Evolutionary conservation across 495 filamentous ascomycete genomes (phyloP).

Genomic region (Xylaria flabelliformis): DNA sequence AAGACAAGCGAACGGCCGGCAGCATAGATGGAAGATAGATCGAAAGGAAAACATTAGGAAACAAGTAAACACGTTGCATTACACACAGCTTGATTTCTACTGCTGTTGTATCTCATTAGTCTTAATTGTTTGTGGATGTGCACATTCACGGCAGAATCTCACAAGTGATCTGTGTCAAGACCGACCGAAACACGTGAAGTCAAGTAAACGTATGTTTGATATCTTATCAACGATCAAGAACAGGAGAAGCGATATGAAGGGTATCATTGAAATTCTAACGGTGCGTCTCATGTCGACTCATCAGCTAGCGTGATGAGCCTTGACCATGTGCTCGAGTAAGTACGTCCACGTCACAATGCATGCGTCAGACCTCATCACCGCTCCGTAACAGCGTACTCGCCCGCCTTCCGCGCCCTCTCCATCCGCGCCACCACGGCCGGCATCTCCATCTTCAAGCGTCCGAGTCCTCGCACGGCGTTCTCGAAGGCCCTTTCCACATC

Average conservation of each 20-base stretch:
- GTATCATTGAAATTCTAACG: slow-evolving; percentile 19
- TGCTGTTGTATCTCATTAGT: too few species aligned
- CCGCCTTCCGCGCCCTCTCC: slow-evolving; percentile 76
- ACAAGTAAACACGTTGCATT: slow-evolving; percentile 23
- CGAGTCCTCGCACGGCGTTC: slow-evolving; percentile 59
- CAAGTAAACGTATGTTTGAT: neutral
- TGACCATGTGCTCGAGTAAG: neutral
- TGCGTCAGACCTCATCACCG: slow-evolving; percentile 34
- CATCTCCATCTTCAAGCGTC: slow-evolving; percentile 63
- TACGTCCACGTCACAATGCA: too few species aligned
- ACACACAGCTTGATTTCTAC: slow-evolving; percentile 3
- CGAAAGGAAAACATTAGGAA: slow-evolving; percentile 30
- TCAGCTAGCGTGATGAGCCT: neutral
- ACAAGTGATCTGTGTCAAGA: too few species aligned
- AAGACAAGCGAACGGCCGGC: neutral
- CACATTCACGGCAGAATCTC: neutral
- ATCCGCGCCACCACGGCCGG: slow-evolving; percentile 76
- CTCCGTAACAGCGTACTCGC: slow-evolving; percentile 59
- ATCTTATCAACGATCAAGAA: neutral
- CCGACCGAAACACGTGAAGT: neutral
- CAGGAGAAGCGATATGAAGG: neutral
- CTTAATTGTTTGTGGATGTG: neutral
- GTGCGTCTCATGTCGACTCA: neutral
- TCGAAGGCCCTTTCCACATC: slow-evolving; percentile 59
- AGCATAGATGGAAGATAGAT: slow-evolving; percentile 21